Evolutionary conservation across 495 filamentous ascomycete genomes (phyloP), one percentile per base, ranked within the genome.

Genomic region (Poronia punctata): DNA sequence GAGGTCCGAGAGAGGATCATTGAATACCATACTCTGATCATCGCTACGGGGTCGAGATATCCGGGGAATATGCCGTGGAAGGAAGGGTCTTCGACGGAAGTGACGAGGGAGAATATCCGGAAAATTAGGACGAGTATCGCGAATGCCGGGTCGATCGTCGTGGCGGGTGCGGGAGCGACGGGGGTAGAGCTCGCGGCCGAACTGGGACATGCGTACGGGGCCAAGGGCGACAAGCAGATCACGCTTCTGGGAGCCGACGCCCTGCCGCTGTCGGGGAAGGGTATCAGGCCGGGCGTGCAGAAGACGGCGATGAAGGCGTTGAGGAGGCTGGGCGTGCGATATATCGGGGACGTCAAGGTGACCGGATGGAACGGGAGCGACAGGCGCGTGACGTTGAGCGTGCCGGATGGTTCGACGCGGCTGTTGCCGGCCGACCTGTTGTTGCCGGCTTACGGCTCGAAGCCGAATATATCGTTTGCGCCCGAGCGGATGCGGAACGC

Each of bases 111-210:
- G 3, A 29, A 53, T 4, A 58, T 80, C 33, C 52, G 69, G 32
- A 45, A 53, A 3, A 64, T 72, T 21, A 72, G 72, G 31, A 38
- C 66, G 7, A 29, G 52, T 14, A 70, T 86, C 35, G 46, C 61
- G 3, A 43, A 25, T 1, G 82, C 82, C 15, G 71, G 75, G 35
- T 69, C 61, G 15, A 77, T 88, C 40, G 71, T 82, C 4, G 58
- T 86, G 29, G 79, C 67, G 5, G 86, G 86, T 21, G 84, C 68
- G 0, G 86, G 86, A 0, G 62, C 78, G 3, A 75, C 82, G 2
- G 84, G 81, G 8, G 71, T 86, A 29, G 80, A 84, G 46, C 43
- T 77, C 1, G 70, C 71, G 1, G 81, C 69, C 23, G 82, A 84
- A 57, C 51, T 82, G 15, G 75, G 67, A 4, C 67, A 71, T 15